Percentiles rank a stretch among this genome's conserved stretches.
These are phyloP conservation scores for Nemania diffusa DNA, from an alignment of 2,329 filamentous ascomycete genomes.

Conservation along the genomic window DNA sequence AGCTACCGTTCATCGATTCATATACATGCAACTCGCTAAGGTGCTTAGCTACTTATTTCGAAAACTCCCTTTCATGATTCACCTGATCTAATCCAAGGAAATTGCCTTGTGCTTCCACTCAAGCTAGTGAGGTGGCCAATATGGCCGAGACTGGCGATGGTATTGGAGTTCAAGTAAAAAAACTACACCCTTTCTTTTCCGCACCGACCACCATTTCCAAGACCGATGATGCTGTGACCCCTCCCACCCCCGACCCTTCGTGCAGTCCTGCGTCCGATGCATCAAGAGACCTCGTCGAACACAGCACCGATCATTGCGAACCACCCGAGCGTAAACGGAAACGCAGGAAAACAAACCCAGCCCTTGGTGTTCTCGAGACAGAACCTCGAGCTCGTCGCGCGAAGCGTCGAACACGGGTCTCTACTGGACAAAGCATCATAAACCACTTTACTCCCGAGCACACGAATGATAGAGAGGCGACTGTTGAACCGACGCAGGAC, in stretches of 20 bases:
- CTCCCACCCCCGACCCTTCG: slow-evolving; percentile 48
- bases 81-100: neutral
- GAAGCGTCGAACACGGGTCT: slow-evolving; percentile 34
- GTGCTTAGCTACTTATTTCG: neutral
- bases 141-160: slow-evolving; percentile 57
- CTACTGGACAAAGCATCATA: slow-evolving; percentile 34
- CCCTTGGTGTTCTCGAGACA: slow-evolving; percentile 38
- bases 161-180: slow-evolving; percentile 53
- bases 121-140: slow-evolving; percentile 42
- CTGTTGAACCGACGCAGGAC: slow-evolving; percentile 10
- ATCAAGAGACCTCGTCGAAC: slow-evolving; percentile 26
- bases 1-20: neutral
- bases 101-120: slow-evolving; percentile 15
- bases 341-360: slow-evolving; percentile 54
- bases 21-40: neutral
- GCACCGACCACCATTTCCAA: slow-evolving; percentile 42
- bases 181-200: slow-evolving; percentile 67
- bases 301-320: slow-evolving; percentile 39
- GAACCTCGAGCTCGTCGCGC: slow-evolving; percentile 19
- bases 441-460: slow-evolving; percentile 34
- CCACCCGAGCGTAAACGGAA: slow-evolving; percentile 53
- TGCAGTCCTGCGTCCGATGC: slow-evolving; percentile 47
- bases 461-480: slow-evolving; percentile 1
- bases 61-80: slow-evolving; percentile 19
- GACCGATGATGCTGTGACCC: slow-evolving; percentile 34